Evolutionary conservation across 140 eudicot species (phyloP), one percentile per base, ranked within the genome.

Genomic region (Ambrosia hybrid): DNA sequence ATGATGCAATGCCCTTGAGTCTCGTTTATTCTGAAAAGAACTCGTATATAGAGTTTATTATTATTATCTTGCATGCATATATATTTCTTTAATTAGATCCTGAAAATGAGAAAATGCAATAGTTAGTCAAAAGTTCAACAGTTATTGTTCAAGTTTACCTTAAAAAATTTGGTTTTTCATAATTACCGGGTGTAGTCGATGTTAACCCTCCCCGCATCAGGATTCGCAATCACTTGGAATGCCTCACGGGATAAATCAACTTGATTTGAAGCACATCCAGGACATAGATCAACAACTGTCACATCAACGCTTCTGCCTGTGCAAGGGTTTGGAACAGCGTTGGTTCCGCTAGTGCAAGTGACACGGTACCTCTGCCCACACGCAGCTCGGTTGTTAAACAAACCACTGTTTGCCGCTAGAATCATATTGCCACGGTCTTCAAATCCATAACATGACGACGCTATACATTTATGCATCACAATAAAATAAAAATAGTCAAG

Each of bases 141-240:
- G 6, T 5, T 5, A 41, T 41, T 0, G 46, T 41, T 2, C 34
- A 30, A 1, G 34, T 30, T 30, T 30, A 2, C 34, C 34, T 30
- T 2, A 30, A 30, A 30, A 3, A 12, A 8, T 30, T 11, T 1
- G 17, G 4, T 9, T 16, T 4, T 9, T 0, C 5, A 4, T 39
- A 39, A 39, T 73, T 82, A 87, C 91, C 13, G 67, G 26, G 43
- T 16, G 66, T 82, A 87, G 0, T 82, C 81, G 12, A 85, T 83
- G 39, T 52, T 61, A 68, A 88, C 78, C 34, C 73, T 77, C 4
- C 95, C 95, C 2, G 84, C 95, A 61, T 72, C 72, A 33, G 79
- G 65, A 68, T 88, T 46, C 36, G 91, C 95, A 56, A 88, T 88
- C 52, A 62, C 56, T 0, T 84, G 41, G 30, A 88, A 88, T 5